phyloP scores from a whole-genome alignment of 2,329 filamentous ascomycete species.

The Fusarium newnesense region DNA sequence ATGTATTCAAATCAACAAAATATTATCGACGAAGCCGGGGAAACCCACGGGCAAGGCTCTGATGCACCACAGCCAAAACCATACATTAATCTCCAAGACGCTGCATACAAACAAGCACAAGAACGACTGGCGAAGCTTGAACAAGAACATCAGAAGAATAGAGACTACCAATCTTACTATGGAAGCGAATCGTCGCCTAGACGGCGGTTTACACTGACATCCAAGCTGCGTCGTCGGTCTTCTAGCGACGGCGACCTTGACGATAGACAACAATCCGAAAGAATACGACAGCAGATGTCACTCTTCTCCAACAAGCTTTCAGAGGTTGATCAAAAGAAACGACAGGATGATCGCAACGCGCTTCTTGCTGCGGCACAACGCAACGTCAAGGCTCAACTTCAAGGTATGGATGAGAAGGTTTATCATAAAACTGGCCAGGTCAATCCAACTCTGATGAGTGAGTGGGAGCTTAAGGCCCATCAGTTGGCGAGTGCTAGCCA shows the following conservation, averaged over 20 bases:
- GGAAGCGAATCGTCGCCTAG: slow-evolving; percentile 58
- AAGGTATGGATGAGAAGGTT: slow-evolving; percentile 84
- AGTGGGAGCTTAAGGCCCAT: slow-evolving; percentile 83
- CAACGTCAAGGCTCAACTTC: slow-evolving; percentile 83
- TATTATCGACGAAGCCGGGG: slow-evolving; percentile 62
- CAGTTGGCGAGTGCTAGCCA: slow-evolving; percentile 74
- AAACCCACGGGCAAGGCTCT: slow-evolving; percentile 48
- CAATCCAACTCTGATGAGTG: slow-evolving; percentile 72
- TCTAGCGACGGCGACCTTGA: slow-evolving; percentile 74
- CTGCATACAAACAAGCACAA: slow-evolving; percentile 85
- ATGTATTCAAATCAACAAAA: slow-evolving; percentile 81
- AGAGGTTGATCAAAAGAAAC: slow-evolving; percentile 78
- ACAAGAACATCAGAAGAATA: slow-evolving; percentile 71
- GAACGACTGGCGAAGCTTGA: slow-evolving; percentile 85
- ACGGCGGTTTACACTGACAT: slow-evolving; percentile 61
- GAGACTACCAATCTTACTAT: slow-evolving; percentile 81
- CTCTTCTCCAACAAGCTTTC: slow-evolving; percentile 75
- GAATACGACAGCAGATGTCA: slow-evolving; percentile 83
- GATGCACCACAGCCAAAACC: slow-evolving; percentile 60
- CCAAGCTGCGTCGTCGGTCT: slow-evolving; percentile 69
- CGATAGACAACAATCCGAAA: slow-evolving; percentile 75
- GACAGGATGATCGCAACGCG: slow-evolving; percentile 77
- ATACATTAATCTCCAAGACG: slow-evolving; percentile 79
- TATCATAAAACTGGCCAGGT: slow-evolving; percentile 80
- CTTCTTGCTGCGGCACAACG: slow-evolving; percentile 83